Evolutionary conservation across 306 rosid genomes (phyloP).

Genomic region (Clitoria ternatea): DNA sequence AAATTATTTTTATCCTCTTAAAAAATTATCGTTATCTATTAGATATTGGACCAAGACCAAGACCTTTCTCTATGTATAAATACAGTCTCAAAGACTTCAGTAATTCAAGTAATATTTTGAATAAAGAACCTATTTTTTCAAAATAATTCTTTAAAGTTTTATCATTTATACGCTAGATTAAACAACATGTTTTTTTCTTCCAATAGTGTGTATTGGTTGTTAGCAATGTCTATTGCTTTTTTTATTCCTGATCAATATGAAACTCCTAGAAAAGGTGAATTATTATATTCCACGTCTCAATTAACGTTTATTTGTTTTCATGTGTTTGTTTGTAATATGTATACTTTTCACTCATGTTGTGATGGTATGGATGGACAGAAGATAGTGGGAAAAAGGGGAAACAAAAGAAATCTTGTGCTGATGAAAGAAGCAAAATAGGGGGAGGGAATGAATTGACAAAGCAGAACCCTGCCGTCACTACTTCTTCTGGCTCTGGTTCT

Average conservation of each 20-base stretch:
- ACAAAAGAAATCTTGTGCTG: conserved; percentile 15
- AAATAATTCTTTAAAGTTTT: too few relatives aligned
- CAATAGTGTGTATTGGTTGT: too few relatives aligned
- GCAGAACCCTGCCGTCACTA: conserved; percentile 33
- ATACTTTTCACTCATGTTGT: background rate
- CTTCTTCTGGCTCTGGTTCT: conserved; percentile 38
- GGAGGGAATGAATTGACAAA: conserved; percentile 23
- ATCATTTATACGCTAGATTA: too few relatives aligned
- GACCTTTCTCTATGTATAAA: too few relatives aligned
- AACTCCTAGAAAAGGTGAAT: conserved; percentile 44
- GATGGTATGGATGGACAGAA: conserved; percentile 31
- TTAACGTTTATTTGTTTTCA: background rate
- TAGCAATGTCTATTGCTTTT: conserved; percentile 46
- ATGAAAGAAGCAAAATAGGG: conserved; percentile 36
- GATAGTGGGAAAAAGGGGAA: conserved; percentile 36
- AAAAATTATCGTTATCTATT: too few relatives aligned
- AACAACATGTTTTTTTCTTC: too few relatives aligned
- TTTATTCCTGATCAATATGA: conserved; percentile 76
- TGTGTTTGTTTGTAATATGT: too few relatives aligned
- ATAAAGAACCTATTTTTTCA: too few relatives aligned
- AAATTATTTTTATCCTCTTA: too few relatives aligned
- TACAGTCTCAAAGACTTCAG: too few relatives aligned
- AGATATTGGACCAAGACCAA: too few relatives aligned
- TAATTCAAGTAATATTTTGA: too few relatives aligned
- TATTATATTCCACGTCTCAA: background rate